Evolutionary conservation across 2,329 filamentous ascomycete genomes (phyloP).

Genomic region (Botryosphaeria agaves): DNA sequence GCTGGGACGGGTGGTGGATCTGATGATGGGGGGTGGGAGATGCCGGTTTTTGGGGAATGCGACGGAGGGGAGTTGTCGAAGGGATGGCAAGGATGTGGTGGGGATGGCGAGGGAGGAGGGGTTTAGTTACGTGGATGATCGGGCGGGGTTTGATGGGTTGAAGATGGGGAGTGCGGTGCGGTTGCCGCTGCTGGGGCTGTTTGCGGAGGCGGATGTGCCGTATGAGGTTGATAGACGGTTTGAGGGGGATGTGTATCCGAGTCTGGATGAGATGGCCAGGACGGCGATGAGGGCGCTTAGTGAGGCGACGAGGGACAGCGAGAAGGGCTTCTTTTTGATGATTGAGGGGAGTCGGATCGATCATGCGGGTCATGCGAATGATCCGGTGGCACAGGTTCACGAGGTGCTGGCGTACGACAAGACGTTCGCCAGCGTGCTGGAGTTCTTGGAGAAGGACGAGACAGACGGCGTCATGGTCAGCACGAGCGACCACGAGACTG

Average conservation of each 20-base stretch:
- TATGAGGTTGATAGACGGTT: slow-evolving; percentile 83
- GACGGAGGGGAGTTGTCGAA: slow-evolving; percentile 64
- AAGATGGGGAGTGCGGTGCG: slow-evolving; percentile 47
- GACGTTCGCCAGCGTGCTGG: slow-evolving; percentile 64
- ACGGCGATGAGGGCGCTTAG: slow-evolving; percentile 67
- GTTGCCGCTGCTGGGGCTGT: slow-evolving; percentile 74
- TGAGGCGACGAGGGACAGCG: slow-evolving; percentile 62
- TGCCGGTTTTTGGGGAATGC: slow-evolving; percentile 85
- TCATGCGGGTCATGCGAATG: slow-evolving; percentile 58
- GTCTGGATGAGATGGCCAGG: slow-evolving; percentile 76
- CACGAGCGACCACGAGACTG: slow-evolving; percentile 94
- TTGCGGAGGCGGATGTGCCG: slow-evolving; percentile 68
- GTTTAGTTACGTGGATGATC: slow-evolving; percentile 61
- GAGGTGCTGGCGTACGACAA: slow-evolving; percentile 94
- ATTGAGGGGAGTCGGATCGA: slow-evolving; percentile 95
- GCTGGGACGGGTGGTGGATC: slow-evolving; percentile 71
- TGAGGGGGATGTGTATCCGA: slow-evolving; percentile 67
- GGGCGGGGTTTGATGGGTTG: slow-evolving; percentile 59
- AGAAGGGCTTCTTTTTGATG: slow-evolving; percentile 97
- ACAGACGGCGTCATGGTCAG: slow-evolving; percentile 67
- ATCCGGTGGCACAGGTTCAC: slow-evolving; percentile 40
- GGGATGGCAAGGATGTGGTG: slow-evolving; percentile 60
- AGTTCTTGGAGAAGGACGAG: slow-evolving; percentile 62
- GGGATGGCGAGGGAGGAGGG: slow-evolving; percentile 58
- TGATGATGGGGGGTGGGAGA: slow-evolving; percentile 83